Evolutionary conservation across 495 filamentous ascomycete genomes (phyloP).

Genomic region (Penicilliopsis zonata): DNA sequence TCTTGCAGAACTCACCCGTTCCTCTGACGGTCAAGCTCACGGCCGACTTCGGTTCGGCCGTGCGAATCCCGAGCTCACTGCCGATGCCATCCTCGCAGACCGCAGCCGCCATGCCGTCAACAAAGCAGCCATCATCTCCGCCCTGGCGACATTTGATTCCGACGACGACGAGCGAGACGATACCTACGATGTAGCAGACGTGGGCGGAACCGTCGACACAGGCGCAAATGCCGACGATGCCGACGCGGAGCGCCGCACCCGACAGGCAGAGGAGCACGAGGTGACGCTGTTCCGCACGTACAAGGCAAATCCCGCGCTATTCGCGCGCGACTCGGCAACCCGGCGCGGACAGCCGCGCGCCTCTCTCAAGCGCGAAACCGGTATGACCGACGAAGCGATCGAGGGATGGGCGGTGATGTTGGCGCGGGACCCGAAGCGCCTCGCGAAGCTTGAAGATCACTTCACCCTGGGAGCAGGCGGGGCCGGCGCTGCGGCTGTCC

Average conservation of each 20-base stretch:
- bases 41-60: constrained; percentile 67
- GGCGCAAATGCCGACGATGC: constrained; percentile 26
- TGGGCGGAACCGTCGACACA: constrained; percentile 73
- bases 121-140: constrained; percentile 85
- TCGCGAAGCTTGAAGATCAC: constrained; percentile 52
- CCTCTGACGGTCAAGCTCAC: constrained; percentile 24
- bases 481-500: constrained; percentile 21
- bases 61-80: constrained; percentile 45
- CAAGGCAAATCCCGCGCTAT: constrained; percentile 46
- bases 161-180: constrained; percentile 97
- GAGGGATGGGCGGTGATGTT: constrained; percentile 93
- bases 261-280: constrained; percentile 26
- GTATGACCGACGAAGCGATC: constrained; percentile 86
- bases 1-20: constrained; percentile 54
- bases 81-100: constrained; percentile 47
- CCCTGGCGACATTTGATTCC: constrained; percentile 80
- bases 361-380: constrained; percentile 61
- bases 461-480: constrained; percentile 46
- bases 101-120: constrained; percentile 43
- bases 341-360: constrained; percentile 48
- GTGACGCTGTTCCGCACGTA: constrained; percentile 54
- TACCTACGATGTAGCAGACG: constrained; percentile 86
- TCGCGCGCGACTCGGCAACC: constrained; percentile 56
- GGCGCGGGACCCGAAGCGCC: constrained; percentile 50
- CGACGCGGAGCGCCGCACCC: constrained; percentile 21